Evolutionary conservation across 495 filamentous ascomycete genomes (phyloP).

Genomic region (Neurospora terricola): DNA sequence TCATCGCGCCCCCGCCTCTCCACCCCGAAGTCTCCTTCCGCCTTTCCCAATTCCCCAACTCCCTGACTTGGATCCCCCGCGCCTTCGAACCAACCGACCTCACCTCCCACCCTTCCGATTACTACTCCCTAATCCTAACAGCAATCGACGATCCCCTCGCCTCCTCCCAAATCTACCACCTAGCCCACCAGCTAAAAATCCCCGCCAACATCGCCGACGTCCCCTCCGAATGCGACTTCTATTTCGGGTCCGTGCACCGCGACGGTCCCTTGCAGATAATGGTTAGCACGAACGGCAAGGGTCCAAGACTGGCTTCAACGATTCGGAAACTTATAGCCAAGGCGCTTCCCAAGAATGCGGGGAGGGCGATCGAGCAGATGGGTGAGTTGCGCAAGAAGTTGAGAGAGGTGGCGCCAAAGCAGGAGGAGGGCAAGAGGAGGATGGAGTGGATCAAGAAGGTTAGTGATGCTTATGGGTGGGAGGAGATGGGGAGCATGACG

Average conservation of each 20-base stretch:
- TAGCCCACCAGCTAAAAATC: constrained; percentile 76
- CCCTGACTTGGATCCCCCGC: constrained; percentile 70
- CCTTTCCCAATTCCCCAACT: constrained; percentile 45
- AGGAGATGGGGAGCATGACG: constrained; percentile 76
- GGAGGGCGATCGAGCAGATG: constrained; percentile 73
- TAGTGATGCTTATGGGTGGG: constrained; percentile 76
- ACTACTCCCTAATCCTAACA: constrained; percentile 66
- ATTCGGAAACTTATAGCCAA: constrained; percentile 75
- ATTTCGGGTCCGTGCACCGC: constrained; percentile 90
- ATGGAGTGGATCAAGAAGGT: constrained; percentile 96
- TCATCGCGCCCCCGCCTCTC: constrained; percentile 67
- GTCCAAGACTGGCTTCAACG: constrained; percentile 80
- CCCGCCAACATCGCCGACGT: constrained; percentile 96
- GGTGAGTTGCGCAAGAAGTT: constrained; percentile 68
- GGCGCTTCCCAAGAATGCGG: constrained; percentile 63
- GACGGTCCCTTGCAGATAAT: constrained; percentile 96
- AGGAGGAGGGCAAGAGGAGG: constrained; percentile 69
- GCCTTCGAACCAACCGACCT: constrained; percentile 76
- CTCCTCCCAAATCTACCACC: constrained; percentile 77
- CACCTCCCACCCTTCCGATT: constrained; percentile 43
- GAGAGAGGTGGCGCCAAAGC: constrained; percentile 59
- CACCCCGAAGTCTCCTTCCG: constrained; percentile 82
- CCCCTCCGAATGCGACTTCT: constrained; percentile 94
- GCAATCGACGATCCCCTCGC: constrained; percentile 88
- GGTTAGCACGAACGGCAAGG: constrained; percentile 97